Percentiles rank a stretch among this genome's conserved stretches.
These are phyloP conservation scores for Medicago ruthenica DNA, from an alignment of 306 rosid genomes.

Conservation along the genomic window DNA sequence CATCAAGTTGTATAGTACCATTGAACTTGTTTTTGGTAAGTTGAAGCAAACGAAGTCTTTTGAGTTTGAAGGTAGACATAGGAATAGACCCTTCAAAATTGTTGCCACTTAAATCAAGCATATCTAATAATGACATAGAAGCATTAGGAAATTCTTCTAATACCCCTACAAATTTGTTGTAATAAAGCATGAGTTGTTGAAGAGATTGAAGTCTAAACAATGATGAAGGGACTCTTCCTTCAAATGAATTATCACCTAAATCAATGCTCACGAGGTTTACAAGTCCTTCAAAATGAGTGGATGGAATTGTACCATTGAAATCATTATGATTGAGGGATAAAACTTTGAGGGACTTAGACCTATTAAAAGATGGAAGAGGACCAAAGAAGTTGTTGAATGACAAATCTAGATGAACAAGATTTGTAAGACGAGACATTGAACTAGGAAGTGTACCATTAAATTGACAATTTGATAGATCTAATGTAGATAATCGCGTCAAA, in stretches of 20 bases:
- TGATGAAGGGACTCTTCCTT: neutral
- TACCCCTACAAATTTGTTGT: conserved; percentile 32
- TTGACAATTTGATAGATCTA: conserved; percentile 42
- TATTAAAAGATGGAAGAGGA: conserved; percentile 34
- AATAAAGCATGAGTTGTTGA: neutral
- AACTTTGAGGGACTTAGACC: conserved; percentile 16
- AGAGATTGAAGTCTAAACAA: conserved; percentile 30
- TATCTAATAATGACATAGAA: conserved; percentile 3
- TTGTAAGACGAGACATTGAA: conserved; percentile 32
- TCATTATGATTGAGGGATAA: conserved; percentile 35
- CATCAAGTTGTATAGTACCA: conserved; percentile 36
- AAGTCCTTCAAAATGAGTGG: conserved; percentile 38
- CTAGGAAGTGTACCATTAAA: conserved; percentile 40
- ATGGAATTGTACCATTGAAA: conserved; percentile 23
- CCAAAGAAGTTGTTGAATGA: conserved; percentile 41
- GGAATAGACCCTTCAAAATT: conserved; percentile 57
- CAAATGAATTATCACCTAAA: neutral
- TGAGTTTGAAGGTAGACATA: conserved; percentile 35
- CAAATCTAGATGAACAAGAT: conserved; percentile 38
- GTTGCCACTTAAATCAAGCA: conserved; percentile 54
- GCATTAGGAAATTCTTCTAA: neutral
- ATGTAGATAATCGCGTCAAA: conserved; percentile 25
- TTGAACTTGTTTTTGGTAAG: conserved; percentile 61
- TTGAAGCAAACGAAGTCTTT: conserved; percentile 39
- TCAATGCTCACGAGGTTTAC: neutral